phyloP scores from a whole-genome alignment of 1,284 basidiomycete genomes.

The Sphagnurus paluster region DNA sequence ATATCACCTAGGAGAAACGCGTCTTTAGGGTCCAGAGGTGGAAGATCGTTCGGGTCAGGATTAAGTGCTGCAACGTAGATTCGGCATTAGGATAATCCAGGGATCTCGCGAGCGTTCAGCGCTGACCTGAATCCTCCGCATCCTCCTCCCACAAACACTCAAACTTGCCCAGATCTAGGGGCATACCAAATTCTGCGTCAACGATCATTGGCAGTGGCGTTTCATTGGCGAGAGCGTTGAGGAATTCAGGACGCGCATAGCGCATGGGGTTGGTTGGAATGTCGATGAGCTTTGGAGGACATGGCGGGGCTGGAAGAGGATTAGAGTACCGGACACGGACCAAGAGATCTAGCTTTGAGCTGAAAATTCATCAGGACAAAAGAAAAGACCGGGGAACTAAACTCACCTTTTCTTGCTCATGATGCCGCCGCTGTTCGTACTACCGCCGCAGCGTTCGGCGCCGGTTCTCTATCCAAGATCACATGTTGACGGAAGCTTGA shows the following conservation, averaged over 20 bases:
- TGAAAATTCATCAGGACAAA: slow-evolving; percentile 13
- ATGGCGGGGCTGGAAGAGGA: slow-evolving; percentile 91
- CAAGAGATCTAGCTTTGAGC: slow-evolving; percentile 80
- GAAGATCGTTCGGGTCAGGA: slow-evolving; percentile 60
- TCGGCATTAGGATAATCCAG: slow-evolving; percentile 3
- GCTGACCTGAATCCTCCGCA: slow-evolving; percentile 65
- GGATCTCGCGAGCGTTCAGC: neutral
- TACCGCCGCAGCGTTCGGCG: too few relatives aligned
- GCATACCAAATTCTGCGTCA: slow-evolving; percentile 94
- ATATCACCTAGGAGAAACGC: slow-evolving; percentile 66
- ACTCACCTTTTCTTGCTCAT: slow-evolving; percentile 26
- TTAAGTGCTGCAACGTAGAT: slow-evolving; percentile 48
- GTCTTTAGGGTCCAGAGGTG: slow-evolving; percentile 72
- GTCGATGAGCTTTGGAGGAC: slow-evolving; percentile 89
- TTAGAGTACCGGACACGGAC: slow-evolving; percentile 92
- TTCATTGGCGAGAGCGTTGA: slow-evolving; percentile 77
- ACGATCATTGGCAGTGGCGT: slow-evolving; percentile 89
- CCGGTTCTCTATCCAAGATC: too few relatives aligned
- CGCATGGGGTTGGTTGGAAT: slow-evolving; percentile 85
- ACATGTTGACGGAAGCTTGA: too few relatives aligned
- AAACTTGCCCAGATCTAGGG: slow-evolving; percentile 81
- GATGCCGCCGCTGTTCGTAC: neutral
- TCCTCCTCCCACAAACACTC: slow-evolving; percentile 82
- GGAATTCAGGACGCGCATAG: slow-evolving; percentile 83
- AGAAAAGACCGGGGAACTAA: neutral